Evolutionary conservation across 148 eudicot species (phyloP), one percentile per base, ranked within the genome.

Genomic region (Hydrangea macrophylla): DNA sequence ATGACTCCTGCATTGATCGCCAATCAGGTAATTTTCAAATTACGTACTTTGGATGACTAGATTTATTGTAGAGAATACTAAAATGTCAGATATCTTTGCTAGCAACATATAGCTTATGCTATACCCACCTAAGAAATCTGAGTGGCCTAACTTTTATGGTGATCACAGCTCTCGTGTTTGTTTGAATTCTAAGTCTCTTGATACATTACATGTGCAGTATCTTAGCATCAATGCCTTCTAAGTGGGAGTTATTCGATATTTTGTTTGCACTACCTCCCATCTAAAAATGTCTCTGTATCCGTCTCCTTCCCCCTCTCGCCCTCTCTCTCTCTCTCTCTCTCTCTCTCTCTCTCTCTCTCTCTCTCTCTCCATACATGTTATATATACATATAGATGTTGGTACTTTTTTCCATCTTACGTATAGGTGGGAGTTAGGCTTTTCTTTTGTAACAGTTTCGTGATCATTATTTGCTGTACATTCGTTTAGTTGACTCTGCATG

Each of bases 1-100:
- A 75, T 95, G 57, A 76, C 91, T 82, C 87, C 97, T 58, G 80
- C 67, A 50, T 68, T 78, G 78, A 81, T 95, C 58, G 90, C 97
- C 40, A 95, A 95, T 72, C 99, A 95, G 99, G 99, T 95, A 80
- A 66, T n/a, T 48, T 28, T 2, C 23, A 26, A 3, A 42, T 18
- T 68, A 9, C 58, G 31, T 25, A 28, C 58, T 54, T 32, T 33
- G 58, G 20, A 50, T 28, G 8, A 13, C 28, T 28, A 28, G 28
- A 44, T 24, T 15, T 63, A 1, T 26, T 31, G 18, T 23, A 25
- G 31, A 28, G 32, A 9, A 24, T 55, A n/a, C 5, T 20, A 20
- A 44, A 25, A 22, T 24, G 23, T 35, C n/a, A 22, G 17, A n/a
- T n/a, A n/a, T n/a, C n/a, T n/a, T n/a, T n/a, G n/a, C n/a, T n/a